These are phyloP conservation scores for Pachysandra terminalis DNA, from an alignment of 164 flowering plant species.

Conservation along the genomic window DNA sequence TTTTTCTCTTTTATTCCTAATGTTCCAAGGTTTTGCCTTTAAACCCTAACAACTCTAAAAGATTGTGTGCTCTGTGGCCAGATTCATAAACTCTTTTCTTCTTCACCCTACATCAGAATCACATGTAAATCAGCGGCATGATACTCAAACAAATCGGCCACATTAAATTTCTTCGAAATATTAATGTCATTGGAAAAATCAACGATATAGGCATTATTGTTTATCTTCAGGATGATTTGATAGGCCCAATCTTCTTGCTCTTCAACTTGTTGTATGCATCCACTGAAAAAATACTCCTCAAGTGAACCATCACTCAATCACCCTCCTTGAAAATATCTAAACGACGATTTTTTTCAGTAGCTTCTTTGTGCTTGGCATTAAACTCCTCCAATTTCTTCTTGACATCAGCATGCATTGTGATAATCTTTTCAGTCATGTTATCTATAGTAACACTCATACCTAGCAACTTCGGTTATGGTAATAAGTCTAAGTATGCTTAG, in stretches of 20 bases:
- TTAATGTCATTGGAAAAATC: neutral
- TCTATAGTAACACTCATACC: neutral
- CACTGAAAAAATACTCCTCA: neutral
- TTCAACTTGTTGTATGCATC: no score
- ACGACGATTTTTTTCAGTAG: neutral
- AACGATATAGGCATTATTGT: neutral
- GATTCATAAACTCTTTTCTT: no score
- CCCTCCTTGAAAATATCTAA: neutral
- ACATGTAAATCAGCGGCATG: neutral
- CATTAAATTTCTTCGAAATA: neutral
- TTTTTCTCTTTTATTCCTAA: no score
- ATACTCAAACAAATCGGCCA: neutral
- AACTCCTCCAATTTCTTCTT: no score
- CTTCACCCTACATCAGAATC: no score
- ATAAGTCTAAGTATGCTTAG: no score
- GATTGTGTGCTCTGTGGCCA: no score
- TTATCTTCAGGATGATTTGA: neutral
- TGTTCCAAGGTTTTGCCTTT: no score
- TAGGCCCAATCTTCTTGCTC: neutral
- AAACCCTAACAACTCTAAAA: no score
- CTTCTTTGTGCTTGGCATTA: neutral
- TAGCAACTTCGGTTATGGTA: neutral
- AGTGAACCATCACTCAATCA: neutral
- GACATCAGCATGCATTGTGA: no score
- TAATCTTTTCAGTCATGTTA: no score